Conservation (phyloP, 164 flowering plant species). For the Macadamia tetraphylla region DNA sequence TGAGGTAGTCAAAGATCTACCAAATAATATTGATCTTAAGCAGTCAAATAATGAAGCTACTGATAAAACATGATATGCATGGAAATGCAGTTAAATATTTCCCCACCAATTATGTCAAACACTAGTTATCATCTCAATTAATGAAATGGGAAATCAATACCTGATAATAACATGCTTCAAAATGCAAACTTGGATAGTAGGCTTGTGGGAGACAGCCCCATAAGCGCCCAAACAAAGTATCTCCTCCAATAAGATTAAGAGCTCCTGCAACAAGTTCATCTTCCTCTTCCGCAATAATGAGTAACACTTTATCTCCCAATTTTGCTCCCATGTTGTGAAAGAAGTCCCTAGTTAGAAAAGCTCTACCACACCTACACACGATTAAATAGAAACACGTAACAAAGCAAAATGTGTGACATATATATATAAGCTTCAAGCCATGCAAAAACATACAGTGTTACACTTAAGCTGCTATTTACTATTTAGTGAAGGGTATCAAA, state of each 20-base stretch:
- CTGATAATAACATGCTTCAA: conserved; percentile 99
- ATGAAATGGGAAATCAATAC: conserved; percentile 25
- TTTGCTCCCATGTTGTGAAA: conserved; percentile 82
- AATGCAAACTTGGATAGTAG: conserved; percentile 86
- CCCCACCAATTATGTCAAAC: background rate
- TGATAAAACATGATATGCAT: no score
- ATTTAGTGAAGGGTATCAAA: no score
- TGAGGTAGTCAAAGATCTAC: no score
- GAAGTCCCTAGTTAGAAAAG: conserved; percentile 85
- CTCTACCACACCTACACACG: conserved; percentile 77
- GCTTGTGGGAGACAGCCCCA: conserved; percentile 84
- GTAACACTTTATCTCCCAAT: conserved; percentile 78
- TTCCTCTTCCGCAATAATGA: conserved; percentile 84
- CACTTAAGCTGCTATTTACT: no score
- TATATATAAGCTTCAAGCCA: background rate
- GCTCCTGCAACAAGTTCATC: conserved; percentile 92
- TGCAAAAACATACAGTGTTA: background rate
- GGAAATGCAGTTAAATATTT: no score
- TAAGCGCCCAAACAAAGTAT: conserved; percentile 82
- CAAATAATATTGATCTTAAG: no score
- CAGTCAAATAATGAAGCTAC: no score
- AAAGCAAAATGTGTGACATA: background rate
- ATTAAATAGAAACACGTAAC: background rate
- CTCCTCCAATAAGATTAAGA: conserved; percentile 89
- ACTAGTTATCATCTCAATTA: background rate